Base-by-base conservation (phyloP, 1,139 yeast species). In the Pichia sp. region DNA sequence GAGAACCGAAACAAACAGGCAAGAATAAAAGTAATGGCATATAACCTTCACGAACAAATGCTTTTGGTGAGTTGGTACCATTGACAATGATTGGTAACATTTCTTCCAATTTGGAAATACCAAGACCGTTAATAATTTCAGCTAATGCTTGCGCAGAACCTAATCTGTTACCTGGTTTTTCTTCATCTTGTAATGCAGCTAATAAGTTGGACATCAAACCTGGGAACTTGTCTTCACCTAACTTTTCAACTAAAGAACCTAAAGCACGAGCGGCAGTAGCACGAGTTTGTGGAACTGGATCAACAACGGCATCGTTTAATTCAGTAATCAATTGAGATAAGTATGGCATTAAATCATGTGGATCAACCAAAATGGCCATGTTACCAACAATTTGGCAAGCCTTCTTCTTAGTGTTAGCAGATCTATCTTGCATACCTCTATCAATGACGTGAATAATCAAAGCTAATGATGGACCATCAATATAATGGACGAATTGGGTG, bases 341-440 rank as follows among this genome's bases (percentile, higher is more conserved):
- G 67, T 94, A 93, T 24, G 97, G 97, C 51, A 81, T 70, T 53
- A 94, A 75, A 64, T 94, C 99, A 56, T 79, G 81, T 21, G 89
- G 76, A 58, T 91, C 98, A 20, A 95, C 96, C 59, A 94, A 75
- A 66, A 93, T 89, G 2, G 99, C 90, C 98, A 94, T 91, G 63
- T 93, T 93, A 56, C 99, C 99, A 35, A 94, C 97, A 72, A 94
- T 93, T 68, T 93, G 97, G 67, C 98, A 90, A 0, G 99, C 95
- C 67, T 89, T 90, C 66, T 88, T 83, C 72, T 93, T 93, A 3
- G 94, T 88, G 36, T 83, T 76, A 0, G 99, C 98, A 22, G 96
- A 85, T 60, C 99, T 76, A 57, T 91, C 98, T 50, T 79, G 82
- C 87, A 94, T 83, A 70, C 98, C 99, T 67, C 99, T 81, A 63